phyloP scores from a whole-genome alignment of 495 filamentous ascomycete genomes.

The Hypoxylon crocopeplum region DNA sequence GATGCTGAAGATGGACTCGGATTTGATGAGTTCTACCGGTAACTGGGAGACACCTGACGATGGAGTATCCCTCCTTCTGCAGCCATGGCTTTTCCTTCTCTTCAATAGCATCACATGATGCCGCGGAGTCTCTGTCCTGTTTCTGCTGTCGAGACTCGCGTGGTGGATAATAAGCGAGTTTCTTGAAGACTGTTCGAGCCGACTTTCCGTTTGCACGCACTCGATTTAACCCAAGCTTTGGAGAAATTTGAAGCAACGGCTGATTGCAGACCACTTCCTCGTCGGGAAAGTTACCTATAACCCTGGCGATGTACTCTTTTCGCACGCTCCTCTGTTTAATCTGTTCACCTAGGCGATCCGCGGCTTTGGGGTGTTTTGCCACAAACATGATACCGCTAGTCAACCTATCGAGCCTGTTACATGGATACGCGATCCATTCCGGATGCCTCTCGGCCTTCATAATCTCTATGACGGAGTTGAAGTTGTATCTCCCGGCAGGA shows the following conservation, averaged over 20 bases:
- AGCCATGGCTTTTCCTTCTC: slow-evolving; percentile 39
- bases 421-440: slow-evolving; percentile 77
- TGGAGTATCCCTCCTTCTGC: slow-evolving; percentile 78
- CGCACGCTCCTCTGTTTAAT: slow-evolving; percentile 77
- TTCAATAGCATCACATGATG: slow-evolving; percentile 26
- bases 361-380: slow-evolving; percentile 79
- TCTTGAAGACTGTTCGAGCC: slow-evolving; percentile 87
- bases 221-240: slow-evolving; percentile 91
- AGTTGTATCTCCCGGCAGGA: slow-evolving; percentile 92
- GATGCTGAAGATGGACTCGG: slow-evolving; percentile 90
- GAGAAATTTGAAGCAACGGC: slow-evolving; percentile 91
- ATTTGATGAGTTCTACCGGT: slow-evolving; percentile 96
- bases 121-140: slow-evolving; percentile 12
- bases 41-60: slow-evolving; percentile 90
- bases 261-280: slow-evolving; percentile 86
- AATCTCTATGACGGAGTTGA: slow-evolving; percentile 92
- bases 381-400: slow-evolving; percentile 99
- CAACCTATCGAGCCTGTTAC: slow-evolving; percentile 91
- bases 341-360: slow-evolving; percentile 74
- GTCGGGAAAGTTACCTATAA: slow-evolving; percentile 88
- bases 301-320: slow-evolving; percentile 94
- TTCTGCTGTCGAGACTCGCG: slow-evolving; percentile 27
- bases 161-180: slow-evolving; percentile 84
- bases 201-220: slow-evolving; percentile 91
- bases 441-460: slow-evolving; percentile 77